Evolutionary conservation across 164 flowering plant species (phyloP), one percentile per base, ranked within the genome.

Genomic region (Berberis thunbergii): DNA sequence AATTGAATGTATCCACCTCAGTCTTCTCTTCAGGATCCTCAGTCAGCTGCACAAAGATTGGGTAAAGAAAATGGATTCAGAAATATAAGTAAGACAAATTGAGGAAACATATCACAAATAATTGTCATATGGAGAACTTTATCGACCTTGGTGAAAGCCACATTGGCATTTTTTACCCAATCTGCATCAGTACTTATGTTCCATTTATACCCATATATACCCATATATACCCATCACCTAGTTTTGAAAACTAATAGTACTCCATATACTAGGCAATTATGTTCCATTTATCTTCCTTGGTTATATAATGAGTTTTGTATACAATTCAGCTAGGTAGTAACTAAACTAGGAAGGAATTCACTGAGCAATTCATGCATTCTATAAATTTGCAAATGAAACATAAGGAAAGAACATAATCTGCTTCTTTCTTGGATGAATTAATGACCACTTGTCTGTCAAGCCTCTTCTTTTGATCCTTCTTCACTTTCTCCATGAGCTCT

Each of bases 401-500:
- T 4, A 10, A 61, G 48, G 53, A 60, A 62, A 44, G 8, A 9
- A 9, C 10, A 56, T 1, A 60, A 89, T 91, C 96, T 75, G 56
- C 85, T 64, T 86, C 96, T 65, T 79, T 73, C 26, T 59, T 62
- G 43, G 91, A 72, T 13, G 93, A 84, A 52, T 41, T 81, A 57
- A 89, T 74, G 44, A 78, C 76, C 8, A 77, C 85, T 71, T 89
- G 93, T 50, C 67, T 80, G 60, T 89, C 94, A 62, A 87, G 64
- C 80, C 96, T 82, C 82, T 82, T 89, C 80, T 84, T 77, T 70
- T 91, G 73, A 43, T 89, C 96, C 64, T 55, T 75, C 77, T 87
- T 89, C 46, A 89, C 89, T 68, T 69, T 89, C 55, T 89, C 96
- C 81, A 89, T 12, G 1, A 89, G 81, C 72, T 87, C 96, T 40